Evolutionary conservation across 2,329 filamentous ascomycete species (phyloP), one percentile per base, ranked within the genome.

Genomic region (Knufia fluminis): DNA sequence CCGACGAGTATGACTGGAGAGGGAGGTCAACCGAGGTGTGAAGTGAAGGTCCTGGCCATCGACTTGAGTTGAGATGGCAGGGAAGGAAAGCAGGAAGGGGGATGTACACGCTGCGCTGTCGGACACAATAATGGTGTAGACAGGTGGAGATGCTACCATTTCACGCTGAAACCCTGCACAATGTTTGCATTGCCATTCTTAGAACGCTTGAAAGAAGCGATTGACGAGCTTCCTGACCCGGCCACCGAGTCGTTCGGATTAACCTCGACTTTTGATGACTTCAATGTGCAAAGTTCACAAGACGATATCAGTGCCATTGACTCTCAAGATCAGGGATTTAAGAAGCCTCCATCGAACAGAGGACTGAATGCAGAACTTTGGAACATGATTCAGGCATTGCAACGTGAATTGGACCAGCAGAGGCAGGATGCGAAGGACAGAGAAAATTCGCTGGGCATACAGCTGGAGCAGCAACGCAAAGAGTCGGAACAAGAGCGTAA

Each of bases 141-240:
- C 1, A 68, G 58, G 50, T 68, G 65, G 66, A 62, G 54, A 2
- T 53, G 59, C 31, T 66, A 68, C 56, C 58, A 56, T 4, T 67
- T 68, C 50, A 62, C 57, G 1, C 64, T 60, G 43, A 68, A 65
- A 36, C 52, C 68, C 19, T 68, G 67, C 48, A 54, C 65, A 36
- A 53, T 38, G 10, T 68, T 53, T 26, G 48, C 51, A 7, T 49
- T 40, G 28, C 31, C 22, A 22, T 45, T 53, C 22, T 40, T 53
- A 6, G 17, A 44, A 16, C 48, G 39, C 14, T 42, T 53, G 19
- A 48, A 36, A n/a, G 22, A 24, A 20, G 47, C 48, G 8, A 53
- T 52, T 24, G 47, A 52, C 42, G 4, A 41, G 22, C n/a, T 52
- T 4, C 41, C 47, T 3, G 50, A 49, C 24, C 51, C 51, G 4